Base-by-base conservation (phyloP, 2,329 filamentous ascomycete genomes). In the Cladophialophora exuberans region DNA sequence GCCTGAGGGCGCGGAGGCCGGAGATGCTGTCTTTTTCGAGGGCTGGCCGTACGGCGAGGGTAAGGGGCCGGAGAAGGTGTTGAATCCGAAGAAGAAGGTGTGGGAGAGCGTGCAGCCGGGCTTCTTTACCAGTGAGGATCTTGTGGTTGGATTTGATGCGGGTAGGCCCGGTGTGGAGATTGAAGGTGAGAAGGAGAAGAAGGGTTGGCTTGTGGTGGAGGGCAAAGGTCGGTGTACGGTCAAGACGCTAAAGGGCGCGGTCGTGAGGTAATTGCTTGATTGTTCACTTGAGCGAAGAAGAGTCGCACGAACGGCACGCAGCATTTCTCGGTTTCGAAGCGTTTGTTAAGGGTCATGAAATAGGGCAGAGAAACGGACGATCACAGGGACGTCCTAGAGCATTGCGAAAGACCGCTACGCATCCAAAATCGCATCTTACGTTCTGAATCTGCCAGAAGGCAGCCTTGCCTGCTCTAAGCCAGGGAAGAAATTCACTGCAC, bases 11-110 rank as follows among this genome's bases (percentile, higher is more conserved):
- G 81, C 89, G 38, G 84, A 86, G 69, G 90, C 92, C 4, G 94
- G 94, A 55, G 90, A 96, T 70, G 81, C 89, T 11, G 89, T 97
- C 47, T 92, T 81, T 80, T 99, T 99, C 70, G 89, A 97, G 70
- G 94, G 94, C 43, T 99, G 90, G 86, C 67, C 64, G 42, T 82
- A 90, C 72, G 92, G 90, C 56, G 89, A 96, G 79, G 62, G 62
- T 11, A 62, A 61, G 33, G 64, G 64, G 1, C 91, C 94, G 0
- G 94, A 99, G 81, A 87, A 87, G 60, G 84, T 93, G 47, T 82
- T 99, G 54, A 99, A 97, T 81, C 94, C 94, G 55, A 99, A 99
- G 87, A 99, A 97, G 86, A 97, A 97, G 86, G 79, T 97, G 59
- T 97, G 93, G 92, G 94, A 99, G 81, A 90, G 83, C 7, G 90